Evolutionary conservation across 2,329 filamentous ascomycete genomes (phyloP), one percentile per base, ranked within the genome.

Genomic region (Sporothrix dimorphospora): DNA sequence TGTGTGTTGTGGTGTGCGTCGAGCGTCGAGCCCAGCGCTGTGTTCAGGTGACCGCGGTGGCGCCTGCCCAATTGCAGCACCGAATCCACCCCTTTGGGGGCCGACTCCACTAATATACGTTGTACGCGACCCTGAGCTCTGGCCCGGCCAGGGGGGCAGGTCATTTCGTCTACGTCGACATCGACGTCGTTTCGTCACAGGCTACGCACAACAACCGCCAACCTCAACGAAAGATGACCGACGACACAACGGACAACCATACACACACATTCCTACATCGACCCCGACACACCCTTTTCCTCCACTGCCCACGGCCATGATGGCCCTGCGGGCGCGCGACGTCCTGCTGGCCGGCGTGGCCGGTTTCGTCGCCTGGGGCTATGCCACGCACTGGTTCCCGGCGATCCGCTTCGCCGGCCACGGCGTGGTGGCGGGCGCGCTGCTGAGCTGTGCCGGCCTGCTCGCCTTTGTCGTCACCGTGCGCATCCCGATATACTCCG

Each of bases 351-450:
- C 90, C 80, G 87, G 86, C 81, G 81, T 91, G 80, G 89, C 87
- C 81, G 87, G 86, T 81, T 93, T 97, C 82, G 85, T 98, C 80
- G 91, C 93, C 80, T 98, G 95, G 95, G 92, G 93, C 74, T 91
- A 94, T 80, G 87, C 91, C 73, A 91, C 93, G 76, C 90, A 92
- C 83, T 97, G 92, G 90, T 85, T 94, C 77, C 94, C 95, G 40
- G 84, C 90, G 73, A 85, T 98, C 76, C 93, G 94, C 80, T 97
- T 92, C 87, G 86, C 93, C 55, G 93, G 92, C 77, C 92, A 97
- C 81, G 93, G 94, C 77, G 94, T 98, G 80, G 83, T 92, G 76
- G 82, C 88, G 75, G 95, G 96, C 75, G 83, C 87, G 75, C 77
- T 91, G 74, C 78, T 89, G 74, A 83, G 90, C 2, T 75, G 87